Percentiles rank a stretch among this genome's conserved stretches.
Evolutionary conservation across 805 yeast species (phyloP).

Genomic region (Kazachstania martiniae): DNA sequence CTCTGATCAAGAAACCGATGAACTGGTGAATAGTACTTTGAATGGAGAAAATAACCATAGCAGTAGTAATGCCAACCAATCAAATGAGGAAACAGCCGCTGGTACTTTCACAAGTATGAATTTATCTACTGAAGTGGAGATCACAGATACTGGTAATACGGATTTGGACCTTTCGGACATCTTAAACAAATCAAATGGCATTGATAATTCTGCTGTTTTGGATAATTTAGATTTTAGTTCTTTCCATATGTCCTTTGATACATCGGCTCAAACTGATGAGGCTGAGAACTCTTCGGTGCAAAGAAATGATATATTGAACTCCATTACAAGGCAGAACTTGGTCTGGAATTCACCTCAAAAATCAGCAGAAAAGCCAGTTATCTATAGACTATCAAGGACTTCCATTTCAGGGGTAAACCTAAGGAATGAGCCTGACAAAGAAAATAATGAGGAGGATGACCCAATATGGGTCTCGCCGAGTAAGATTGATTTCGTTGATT

Average conservation of each 20-base stretch:
- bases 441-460: constrained; percentile 13
- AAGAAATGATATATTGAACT: too few species aligned
- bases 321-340: neutral
- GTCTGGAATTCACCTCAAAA: constrained; percentile 1
- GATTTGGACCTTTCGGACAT: constrained; percentile 1
- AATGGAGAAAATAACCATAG: too few species aligned
- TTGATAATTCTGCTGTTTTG: constrained; percentile 4
- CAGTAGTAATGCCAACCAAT: too few species aligned
- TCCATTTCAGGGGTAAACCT: neutral
- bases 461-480: constrained; percentile 29
- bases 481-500: constrained; percentile 18
- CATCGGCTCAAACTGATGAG: neutral
- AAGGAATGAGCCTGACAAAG: neutral
- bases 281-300: neutral
- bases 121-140: neutral
- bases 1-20: constrained; percentile 1
- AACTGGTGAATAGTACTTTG: too few species aligned
- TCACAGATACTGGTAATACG: neutral
- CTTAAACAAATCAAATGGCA: neutral
- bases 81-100: neutral
- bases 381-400: constrained; percentile 5
- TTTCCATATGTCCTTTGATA: constrained; percentile 23
- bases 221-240: constrained; percentile 27
- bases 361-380: constrained; percentile 5
- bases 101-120: too few species aligned